These are phyloP conservation scores for Pterula multifida DNA, from an alignment of 1,284 basidiomycete genomes.

Conservation along the genomic window DNA sequence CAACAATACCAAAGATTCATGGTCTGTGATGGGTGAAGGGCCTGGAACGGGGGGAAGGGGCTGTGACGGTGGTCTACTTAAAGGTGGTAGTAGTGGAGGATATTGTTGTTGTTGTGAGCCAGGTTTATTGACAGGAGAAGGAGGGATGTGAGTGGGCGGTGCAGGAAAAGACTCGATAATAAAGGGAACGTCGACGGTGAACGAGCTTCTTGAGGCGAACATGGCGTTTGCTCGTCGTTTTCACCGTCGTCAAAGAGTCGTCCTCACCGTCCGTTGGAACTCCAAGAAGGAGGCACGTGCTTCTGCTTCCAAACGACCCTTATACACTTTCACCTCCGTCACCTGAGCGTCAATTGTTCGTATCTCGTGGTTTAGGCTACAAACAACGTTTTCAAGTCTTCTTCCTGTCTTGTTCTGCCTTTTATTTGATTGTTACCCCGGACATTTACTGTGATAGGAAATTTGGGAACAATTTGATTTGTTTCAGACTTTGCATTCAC, in stretches of 20 bases:
- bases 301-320: too few species aligned
- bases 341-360: too few species aligned
- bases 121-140: too few species aligned
- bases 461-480: too few species aligned
- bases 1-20: constrained; percentile 31
- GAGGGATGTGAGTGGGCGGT: constrained; percentile 38
- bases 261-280: neutral
- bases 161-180: constrained; percentile 39
- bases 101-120: constrained; percentile 9
- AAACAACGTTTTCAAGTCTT: too few species aligned
- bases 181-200: constrained; percentile 18
- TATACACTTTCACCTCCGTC: too few species aligned
- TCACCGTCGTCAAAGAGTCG: neutral
- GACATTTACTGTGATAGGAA: too few species aligned
- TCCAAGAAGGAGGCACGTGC: neutral
- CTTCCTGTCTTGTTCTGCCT: too few species aligned
- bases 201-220: neutral
- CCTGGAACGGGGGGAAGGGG: constrained; percentile 42
- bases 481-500: too few species aligned
- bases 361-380: too few species aligned
- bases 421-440: too few species aligned
- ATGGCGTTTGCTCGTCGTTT: neutral
- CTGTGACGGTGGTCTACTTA: constrained; percentile 29
- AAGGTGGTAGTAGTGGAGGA: constrained; percentile 19
- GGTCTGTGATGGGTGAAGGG: constrained; percentile 33